Evolutionary conservation across 140 eudicot genomes (phyloP), one percentile per base, ranked within the genome.

Genomic region (Artemisia princeps): DNA sequence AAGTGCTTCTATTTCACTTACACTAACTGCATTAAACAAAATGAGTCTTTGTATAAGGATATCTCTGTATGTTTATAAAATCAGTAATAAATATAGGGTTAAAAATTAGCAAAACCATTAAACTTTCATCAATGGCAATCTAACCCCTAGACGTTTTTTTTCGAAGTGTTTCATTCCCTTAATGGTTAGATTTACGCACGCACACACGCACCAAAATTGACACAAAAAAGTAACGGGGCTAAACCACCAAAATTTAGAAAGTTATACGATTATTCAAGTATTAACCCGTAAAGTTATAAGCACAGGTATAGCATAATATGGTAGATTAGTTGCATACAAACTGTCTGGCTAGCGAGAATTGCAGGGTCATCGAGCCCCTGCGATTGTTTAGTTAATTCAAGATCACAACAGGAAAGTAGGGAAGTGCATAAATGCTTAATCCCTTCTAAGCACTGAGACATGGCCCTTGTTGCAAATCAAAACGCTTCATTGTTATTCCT

Each of bases 391-490:
- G 69, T 72, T 76, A 86, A 80, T n/a, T 84, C 94, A 68, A 84
- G 73, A 72, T 87, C 97, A 77, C 94, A 90, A 62, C 94, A 90
- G 74, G 65, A 82, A 37, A 87, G 65, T 72, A 90, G 74, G 79
- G 88, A 84, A 71, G 94, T 80, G 76, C 87, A 75, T 59, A 90
- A 81, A 82, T 90, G 90, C 84, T 86, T 81, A 75, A 90, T 64
- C 81, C 94, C 95, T 68, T 84, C 97, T 87, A 90, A 60, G 82
- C 94, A 90, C 86, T 79, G 86, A 84, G 86, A 80, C 97, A 90
- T 90, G 86, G 89, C 85, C 80, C 56, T 69, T 68, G 76, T 30
- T 54, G 78, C 64, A 70, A 80, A 70, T 84, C 66, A 86, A 74
- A 71, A 79, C 58, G 62, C 83, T 79, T 86, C 94, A 90, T 90